Percentiles rank a stretch among this genome's conserved stretches.
These are phyloP conservation scores for Cladosporium phlei DNA, from an alignment of 2,329 filamentous ascomycete species.

Conservation along the genomic window DNA sequence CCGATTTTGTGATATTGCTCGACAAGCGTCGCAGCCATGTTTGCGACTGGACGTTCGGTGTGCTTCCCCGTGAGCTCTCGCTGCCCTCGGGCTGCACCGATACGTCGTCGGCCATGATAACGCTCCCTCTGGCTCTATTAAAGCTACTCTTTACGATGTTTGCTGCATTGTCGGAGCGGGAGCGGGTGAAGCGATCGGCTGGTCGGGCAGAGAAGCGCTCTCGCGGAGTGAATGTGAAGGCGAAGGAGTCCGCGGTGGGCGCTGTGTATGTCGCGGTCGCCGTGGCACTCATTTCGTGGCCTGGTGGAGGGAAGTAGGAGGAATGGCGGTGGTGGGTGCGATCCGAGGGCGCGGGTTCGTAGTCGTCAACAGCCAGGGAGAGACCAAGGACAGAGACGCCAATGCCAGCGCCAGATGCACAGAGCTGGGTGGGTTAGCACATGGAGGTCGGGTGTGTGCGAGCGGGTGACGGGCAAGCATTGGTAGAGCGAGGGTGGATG, in stretches of 20 bases:
- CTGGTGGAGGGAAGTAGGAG: conserved; percentile 16
- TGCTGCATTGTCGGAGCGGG: conserved; percentile 11
- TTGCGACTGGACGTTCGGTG: conserved; percentile 18
- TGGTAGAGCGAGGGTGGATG: no score
- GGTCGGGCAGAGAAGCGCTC: conserved; percentile 9
- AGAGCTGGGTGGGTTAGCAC: conserved; percentile 43
- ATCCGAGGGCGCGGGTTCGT: conserved; percentile 25
- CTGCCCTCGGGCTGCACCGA: conserved; percentile 13
- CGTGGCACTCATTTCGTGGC: conserved; percentile 22
- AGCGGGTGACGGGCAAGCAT: no score
- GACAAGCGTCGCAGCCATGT: conserved; percentile 68
- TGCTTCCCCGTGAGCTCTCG: conserved; percentile 13
- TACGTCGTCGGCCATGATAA: conserved; percentile 4
- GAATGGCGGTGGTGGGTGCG: conserved; percentile 32
- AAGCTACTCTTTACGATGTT: conserved; percentile 11
- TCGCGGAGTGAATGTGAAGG: conserved; percentile 17
- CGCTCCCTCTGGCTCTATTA: conserved; percentile 4
- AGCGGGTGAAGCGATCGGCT: conserved; percentile 6
- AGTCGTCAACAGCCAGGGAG: conserved; percentile 21
- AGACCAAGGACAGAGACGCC: conserved; percentile 55
- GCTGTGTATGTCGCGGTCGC: conserved; percentile 20
- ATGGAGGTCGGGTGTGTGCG: no score
- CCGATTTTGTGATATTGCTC: conserved; percentile 30
- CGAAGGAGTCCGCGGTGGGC: conserved; percentile 10
- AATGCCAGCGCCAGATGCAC: conserved; percentile 57